Evolutionary conservation across 805 yeast genomes (phyloP), one percentile per base, ranked within the genome.

Genomic region (Wickerhamiella dianesei): DNA sequence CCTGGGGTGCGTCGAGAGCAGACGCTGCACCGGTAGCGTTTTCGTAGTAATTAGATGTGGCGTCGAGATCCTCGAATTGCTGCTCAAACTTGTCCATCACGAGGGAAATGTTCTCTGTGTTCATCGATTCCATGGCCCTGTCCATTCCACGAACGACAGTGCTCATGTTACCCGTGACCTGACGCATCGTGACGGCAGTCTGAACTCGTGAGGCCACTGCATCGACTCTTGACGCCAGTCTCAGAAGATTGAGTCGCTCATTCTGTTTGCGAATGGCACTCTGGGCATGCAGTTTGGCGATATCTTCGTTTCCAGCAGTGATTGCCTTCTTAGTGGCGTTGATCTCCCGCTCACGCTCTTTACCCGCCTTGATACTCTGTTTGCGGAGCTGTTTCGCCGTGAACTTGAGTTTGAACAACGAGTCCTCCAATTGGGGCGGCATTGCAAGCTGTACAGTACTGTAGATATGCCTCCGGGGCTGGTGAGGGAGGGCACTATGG

Each of bases 81-180:
- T 73, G 77, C 64, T 92, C 99, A 62, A 92, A 92, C 63, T 86
- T 88, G 64, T 92, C 98, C 97, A 92, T 92, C 12, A 92, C 89
- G 65, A 87, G 65, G 3, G 96, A 85, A 25, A 92, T 92, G 56
- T 77, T 78, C 64, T 92, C 97, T 52, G 92, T 68, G 63, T 92
- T 92, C 98, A 92, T 92, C 19, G 89, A 80, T 58, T 85, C 92
- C 67, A 92, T 74, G 1, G 98, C 98, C 58, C 77, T 79, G 64
- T 92, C 98, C 97, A 92, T 89, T 8, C 96, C 96, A 59, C 73
- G 78, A 48, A 94, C 92, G 12, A 89, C 97, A 43, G 75, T 79
- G 6, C 92, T 76, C 97, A 92, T 92, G 56, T 87, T 88, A 1
- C 88, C 87, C 0, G 95, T 85, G 9, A 92, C 96, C 44, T 84